Evolutionary conservation across 495 filamentous ascomycete genomes (phyloP), one percentile per base, ranked within the genome.

Genomic region (Aspergillus sparsus): DNA sequence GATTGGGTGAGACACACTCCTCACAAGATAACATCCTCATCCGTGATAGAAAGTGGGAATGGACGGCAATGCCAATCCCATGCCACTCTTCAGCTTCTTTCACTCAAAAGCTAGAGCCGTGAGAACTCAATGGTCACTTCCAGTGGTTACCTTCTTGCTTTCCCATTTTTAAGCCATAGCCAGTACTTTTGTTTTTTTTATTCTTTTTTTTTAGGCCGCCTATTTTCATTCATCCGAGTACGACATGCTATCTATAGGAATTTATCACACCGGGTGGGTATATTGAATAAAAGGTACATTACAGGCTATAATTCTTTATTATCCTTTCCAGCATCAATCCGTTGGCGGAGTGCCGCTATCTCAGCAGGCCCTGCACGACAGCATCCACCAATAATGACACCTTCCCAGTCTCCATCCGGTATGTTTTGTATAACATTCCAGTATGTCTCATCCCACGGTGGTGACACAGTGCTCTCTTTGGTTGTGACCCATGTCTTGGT

Each of bases 401-500:
- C 64, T 32, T 66, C 64, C 64, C 64, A 66, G 36, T 53, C 56
- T 27, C 39, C 42, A 9, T 55, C 41, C 16, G 47, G 41, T 27
- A 62, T 18, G 7, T 34, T 12, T 12, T 63, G 47, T 53, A 60
- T 54, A 13, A 61, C 60, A 33, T 66, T 60, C 57, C 64, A 60
- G n/a, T 51, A 61, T 18, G 34, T 47, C 42, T 66, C 60, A 53
- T 62, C 60, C 41, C 57, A 79, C 37, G 77, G 51, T 7, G 46
- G 55, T 60, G 8, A 34, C 50, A 41, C 50, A 18, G 55, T 32
- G 21, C 9, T 44, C 49, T 41, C 35, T n/a, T 13, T 49, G 11
- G 49, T 8, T 32, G 50, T 36, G 6, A 60, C 80, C 86, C 87
- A 89, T 58, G 66, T 70, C 69, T 87, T 80, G 5, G 81, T 85